Base-by-base conservation (phyloP, 306 rosid genomes). In the Prunus fruticosa region DNA sequence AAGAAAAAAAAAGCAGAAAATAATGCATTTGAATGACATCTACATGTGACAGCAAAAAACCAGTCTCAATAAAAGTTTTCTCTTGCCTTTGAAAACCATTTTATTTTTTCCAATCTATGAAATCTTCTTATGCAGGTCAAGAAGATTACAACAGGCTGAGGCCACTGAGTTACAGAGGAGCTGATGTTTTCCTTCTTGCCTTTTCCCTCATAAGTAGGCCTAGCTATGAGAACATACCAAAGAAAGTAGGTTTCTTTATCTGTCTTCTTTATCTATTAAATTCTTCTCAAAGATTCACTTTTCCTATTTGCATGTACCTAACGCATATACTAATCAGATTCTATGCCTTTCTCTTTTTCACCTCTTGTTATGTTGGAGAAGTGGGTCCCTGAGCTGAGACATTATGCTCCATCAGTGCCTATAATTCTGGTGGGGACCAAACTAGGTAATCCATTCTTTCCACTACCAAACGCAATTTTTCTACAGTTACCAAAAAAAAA, bases 351-450 rank as follows among this genome's bases (percentile, higher is more conserved):
- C 75, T 58, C 52, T 22, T 66, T 47, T 61, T 63, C 56, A 30
- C 67, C 64, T 79, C 64, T 38, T 57, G 73, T 69, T 61, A 41
- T 80, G 67, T 46, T 81, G 82, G 85, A 69, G 74, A 67, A 87
- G 90, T 87, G 90, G 90, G 79, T 87, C 65, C 90, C 90, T 77
- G 90, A 87, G 84, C 80, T 84, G 25, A 84, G 81, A 80, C 90
- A 84, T 79, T 87, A 87, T 82, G 86, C 88, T 61, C 84, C 90
- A 82, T 84, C 83, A 77, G 86, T 84, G 75, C 90, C 90, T 76
- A 87, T 84, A 62, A 77, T 87, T 82, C 90, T 87, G 8, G 90
- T 87, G 73, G 90, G 88, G 71, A 87, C 90, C 64, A 87, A 84
- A 67, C 77, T 79, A 73, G 88, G 88, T 86, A 73, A 80, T 71